Evolutionary conservation across 176 grass and related monocot species (phyloP).

Genomic region (Triticum urartu): DNA sequence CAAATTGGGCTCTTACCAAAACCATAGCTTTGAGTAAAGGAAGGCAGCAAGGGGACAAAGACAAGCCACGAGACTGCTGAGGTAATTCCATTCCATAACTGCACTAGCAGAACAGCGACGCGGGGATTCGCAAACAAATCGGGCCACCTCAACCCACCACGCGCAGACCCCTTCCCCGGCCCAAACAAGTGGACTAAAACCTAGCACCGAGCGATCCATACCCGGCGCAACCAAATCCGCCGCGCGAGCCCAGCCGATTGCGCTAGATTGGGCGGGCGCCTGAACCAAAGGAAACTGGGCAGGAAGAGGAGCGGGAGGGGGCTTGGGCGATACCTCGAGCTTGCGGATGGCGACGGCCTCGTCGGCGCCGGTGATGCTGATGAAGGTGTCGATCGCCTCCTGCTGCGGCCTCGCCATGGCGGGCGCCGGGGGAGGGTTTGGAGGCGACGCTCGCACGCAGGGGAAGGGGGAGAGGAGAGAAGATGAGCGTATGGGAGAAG

Average conservation of each 20-base stretch:
- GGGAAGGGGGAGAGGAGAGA: not conserved
- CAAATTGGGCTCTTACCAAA: not conserved
- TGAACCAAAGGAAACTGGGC: not conserved
- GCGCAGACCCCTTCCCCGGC: not conserved
- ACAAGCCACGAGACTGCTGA: not conserved
- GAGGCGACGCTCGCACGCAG: not conserved
- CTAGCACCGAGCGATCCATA: not conserved
- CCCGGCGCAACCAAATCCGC: not conserved
- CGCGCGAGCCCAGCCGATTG: not conserved
- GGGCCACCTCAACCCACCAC: not conserved
- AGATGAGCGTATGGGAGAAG: slow-evolving; percentile 10
- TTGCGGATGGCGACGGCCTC: slow-evolving; percentile 64
- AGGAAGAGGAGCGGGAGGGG: too few relatives aligned
- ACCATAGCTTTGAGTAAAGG: not conserved
- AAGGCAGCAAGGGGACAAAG: not conserved
- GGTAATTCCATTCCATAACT: slow-evolving; percentile 3
- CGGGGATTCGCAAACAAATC: slow-evolving; percentile 29
- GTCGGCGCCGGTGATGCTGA: slow-evolving; percentile 75
- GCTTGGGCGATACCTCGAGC: slow-evolving; percentile 56
- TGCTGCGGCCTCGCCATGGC: slow-evolving; percentile 71
- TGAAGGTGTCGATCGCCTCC: slow-evolving; percentile 85
- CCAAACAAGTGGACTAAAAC: not conserved
- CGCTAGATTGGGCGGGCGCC: not conserved
- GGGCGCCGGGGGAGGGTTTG: not conserved
- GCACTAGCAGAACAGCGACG: not conserved